Percentiles rank a stretch among this genome's conserved stretches.
Conservation (phyloP, 495 filamentous ascomycete genomes). For the Penicillium malachiteum region DNA sequence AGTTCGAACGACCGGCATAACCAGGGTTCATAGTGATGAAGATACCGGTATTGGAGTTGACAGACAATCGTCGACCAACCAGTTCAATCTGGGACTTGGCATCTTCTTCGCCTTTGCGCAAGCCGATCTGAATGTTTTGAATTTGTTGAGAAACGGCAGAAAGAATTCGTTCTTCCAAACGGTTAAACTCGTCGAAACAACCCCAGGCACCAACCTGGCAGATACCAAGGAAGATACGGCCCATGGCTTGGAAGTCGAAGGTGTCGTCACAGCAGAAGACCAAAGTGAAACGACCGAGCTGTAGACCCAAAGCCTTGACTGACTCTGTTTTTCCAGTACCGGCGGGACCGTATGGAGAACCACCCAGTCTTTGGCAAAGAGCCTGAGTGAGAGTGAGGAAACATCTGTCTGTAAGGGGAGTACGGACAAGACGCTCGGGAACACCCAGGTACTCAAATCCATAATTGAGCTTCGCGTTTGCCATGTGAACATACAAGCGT, state of each 20-base stretch:
- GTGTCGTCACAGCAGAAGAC: slow-evolving; percentile 99
- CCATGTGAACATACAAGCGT: slow-evolving; percentile 90
- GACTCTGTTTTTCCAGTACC: slow-evolving; percentile 99
- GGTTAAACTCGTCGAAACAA: slow-evolving; percentile 99
- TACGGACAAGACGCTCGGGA: slow-evolving; percentile 90
- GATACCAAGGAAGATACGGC: slow-evolving; percentile 97
- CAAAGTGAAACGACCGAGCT: slow-evolving; percentile 94
- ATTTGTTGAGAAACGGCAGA: slow-evolving; percentile 98
- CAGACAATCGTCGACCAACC: slow-evolving; percentile 79
- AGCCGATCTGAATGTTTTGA: slow-evolving; percentile 95
- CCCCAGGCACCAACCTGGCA: slow-evolving; percentile 99
- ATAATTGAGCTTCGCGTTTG: slow-evolving; percentile 91
- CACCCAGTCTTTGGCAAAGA: slow-evolving; percentile 88
- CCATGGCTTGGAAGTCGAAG: slow-evolving; percentile 99
- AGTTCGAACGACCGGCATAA: slow-evolving; percentile 94
- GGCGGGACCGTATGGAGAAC: slow-evolving; percentile 95
- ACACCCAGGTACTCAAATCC: slow-evolving; percentile 98
- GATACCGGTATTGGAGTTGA: slow-evolving; percentile 91
- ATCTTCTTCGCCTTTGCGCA: slow-evolving; percentile 76
- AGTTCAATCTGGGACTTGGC: slow-evolving; percentile 86
- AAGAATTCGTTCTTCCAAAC: slow-evolving; percentile 92
- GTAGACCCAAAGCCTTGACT: slow-evolving; percentile 93
- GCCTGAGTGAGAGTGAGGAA: slow-evolving; percentile 97
- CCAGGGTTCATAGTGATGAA: slow-evolving; percentile 99
- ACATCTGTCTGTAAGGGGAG: slow-evolving; percentile 94